phyloP scores from a whole-genome alignment of 2,329 filamentous ascomycete genomes.

The Emmonsiellopsis sp. region DNA sequence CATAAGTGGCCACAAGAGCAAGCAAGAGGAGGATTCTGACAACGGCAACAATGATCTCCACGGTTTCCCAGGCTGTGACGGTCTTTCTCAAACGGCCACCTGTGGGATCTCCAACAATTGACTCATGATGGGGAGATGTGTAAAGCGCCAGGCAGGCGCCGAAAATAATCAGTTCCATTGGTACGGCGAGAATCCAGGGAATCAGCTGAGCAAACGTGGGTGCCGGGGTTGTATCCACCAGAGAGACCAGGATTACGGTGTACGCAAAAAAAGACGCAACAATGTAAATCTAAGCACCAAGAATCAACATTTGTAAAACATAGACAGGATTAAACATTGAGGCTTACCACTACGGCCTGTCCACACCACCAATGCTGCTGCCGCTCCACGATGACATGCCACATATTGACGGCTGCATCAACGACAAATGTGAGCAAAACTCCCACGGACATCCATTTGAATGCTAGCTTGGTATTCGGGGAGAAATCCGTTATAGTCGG shows the following conservation, averaged over 20 bases:
- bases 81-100: slow-evolving; percentile 32
- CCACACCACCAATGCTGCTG: slow-evolving; percentile 73
- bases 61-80: slow-evolving; percentile 34
- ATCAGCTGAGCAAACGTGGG: slow-evolving; percentile 71
- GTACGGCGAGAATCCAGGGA: slow-evolving; percentile 66
- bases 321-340: neutral
- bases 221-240: slow-evolving; percentile 72
- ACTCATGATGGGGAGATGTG: slow-evolving; percentile 56
- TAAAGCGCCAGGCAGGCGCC: slow-evolving; percentile 60
- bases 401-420: slow-evolving; percentile 63
- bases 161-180: slow-evolving; percentile 64
- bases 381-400: slow-evolving; percentile 60
- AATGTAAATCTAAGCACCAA: slow-evolving; percentile 61
- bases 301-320: slow-evolving; percentile 1
- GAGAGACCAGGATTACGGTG: slow-evolving; percentile 72
- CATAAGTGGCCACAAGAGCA: slow-evolving; percentile 52
- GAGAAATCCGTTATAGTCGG: slow-evolving; percentile 49
- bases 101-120: slow-evolving; percentile 40
- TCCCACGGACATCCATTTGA: slow-evolving; percentile 64
- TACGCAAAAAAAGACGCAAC: slow-evolving; percentile 80
- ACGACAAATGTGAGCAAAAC: slow-evolving; percentile 65
- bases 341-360: slow-evolving; percentile 62
- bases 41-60: slow-evolving; percentile 47
- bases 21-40: slow-evolving; percentile 59
- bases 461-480: slow-evolving; percentile 58